phyloP scores from a whole-genome alignment of 495 filamentous ascomycete genomes.

The Tetracladium setigerum region DNA sequence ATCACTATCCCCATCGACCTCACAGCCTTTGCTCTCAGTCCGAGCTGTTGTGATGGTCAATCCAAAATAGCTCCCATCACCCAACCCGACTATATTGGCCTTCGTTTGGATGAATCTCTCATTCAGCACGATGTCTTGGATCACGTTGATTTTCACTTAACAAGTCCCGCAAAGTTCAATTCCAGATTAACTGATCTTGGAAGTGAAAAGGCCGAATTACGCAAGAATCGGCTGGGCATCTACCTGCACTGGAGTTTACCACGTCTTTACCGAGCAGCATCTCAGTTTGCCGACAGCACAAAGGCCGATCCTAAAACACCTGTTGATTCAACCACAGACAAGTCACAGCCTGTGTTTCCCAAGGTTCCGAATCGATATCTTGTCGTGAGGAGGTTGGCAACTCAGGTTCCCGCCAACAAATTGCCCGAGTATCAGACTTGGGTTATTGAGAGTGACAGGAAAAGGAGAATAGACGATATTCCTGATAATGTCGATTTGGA shows the following conservation, averaged over 20 bases:
- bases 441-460: conserved; percentile 42
- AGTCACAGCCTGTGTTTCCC: conserved; percentile 24
- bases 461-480: conserved; percentile 27
- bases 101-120: conserved; percentile 29
- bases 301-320: too few species aligned
- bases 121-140: conserved; percentile 35
- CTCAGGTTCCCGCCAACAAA: conserved; percentile 11
- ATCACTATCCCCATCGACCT: too few species aligned
- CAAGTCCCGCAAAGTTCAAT: conserved; percentile 30
- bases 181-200: conserved; percentile 37
- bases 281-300: neutral
- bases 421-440: conserved; percentile 23
- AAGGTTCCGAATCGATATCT: conserved; percentile 34
- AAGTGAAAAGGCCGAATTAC: conserved; percentile 5
- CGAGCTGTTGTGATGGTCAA: neutral
- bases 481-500: conserved; percentile 32
- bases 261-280: conserved; percentile 31
- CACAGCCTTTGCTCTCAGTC: neutral
- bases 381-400: conserved; percentile 30
- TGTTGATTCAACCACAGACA: conserved; percentile 3
- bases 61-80: conserved; percentile 41
- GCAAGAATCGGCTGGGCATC: conserved; percentile 34
- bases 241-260: conserved; percentile 50
- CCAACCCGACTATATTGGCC: conserved; percentile 46
- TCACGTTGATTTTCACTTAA: conserved; percentile 35